Evolutionary conservation across 2,329 filamentous ascomycete genomes (phyloP).

Genomic region (Lachnellula cervina): DNA sequence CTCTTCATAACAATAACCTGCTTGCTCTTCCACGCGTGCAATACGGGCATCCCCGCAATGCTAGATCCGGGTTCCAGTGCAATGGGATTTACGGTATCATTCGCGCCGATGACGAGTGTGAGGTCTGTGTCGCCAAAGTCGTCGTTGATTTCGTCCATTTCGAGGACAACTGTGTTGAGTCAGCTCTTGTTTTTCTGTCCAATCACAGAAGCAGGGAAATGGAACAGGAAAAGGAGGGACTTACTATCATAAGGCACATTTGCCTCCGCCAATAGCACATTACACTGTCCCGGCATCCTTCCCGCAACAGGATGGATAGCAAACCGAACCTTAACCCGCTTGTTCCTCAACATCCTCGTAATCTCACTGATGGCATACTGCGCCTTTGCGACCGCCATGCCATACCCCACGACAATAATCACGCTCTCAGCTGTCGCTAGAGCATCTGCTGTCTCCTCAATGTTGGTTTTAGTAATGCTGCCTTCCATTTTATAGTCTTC

Average conservation of each 20-base stretch:
- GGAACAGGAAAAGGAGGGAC: conserved; percentile 9
- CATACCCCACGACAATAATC: conserved; percentile 81
- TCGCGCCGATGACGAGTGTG: conserved; percentile 84
- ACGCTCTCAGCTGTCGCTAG: conserved; percentile 74
- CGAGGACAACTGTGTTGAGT: conserved; percentile 58
- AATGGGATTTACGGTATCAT: conserved; percentile 89
- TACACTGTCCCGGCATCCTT: conserved; percentile 90
- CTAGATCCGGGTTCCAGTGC: conserved; percentile 76
- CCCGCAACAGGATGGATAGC: conserved; percentile 88
- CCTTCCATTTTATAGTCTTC: conserved; percentile 74
- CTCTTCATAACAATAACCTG: conserved; percentile 92
- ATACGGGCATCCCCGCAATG: conserved; percentile 88
- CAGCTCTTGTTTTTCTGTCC: background rate
- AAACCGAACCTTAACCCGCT: conserved; percentile 77
- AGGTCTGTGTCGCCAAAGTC: conserved; percentile 83
- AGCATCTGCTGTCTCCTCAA: conserved; percentile 76
- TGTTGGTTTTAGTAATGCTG: conserved; percentile 68
- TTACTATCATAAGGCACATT: conserved; percentile 77
- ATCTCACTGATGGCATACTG: conserved; percentile 89
- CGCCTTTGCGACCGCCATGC: conserved; percentile 91
- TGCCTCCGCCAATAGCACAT: conserved; percentile 83
- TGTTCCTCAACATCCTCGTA: conserved; percentile 64
- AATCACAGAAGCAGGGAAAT: background rate
- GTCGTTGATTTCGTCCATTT: conserved; percentile 96
- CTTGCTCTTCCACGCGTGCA: conserved; percentile 93